Percentiles rank a stretch among this genome's conserved stretches.
These are phyloP conservation scores for Suillus subluteus DNA, from an alignment of 768 basidiomycete genomes.

Conservation along the genomic window DNA sequence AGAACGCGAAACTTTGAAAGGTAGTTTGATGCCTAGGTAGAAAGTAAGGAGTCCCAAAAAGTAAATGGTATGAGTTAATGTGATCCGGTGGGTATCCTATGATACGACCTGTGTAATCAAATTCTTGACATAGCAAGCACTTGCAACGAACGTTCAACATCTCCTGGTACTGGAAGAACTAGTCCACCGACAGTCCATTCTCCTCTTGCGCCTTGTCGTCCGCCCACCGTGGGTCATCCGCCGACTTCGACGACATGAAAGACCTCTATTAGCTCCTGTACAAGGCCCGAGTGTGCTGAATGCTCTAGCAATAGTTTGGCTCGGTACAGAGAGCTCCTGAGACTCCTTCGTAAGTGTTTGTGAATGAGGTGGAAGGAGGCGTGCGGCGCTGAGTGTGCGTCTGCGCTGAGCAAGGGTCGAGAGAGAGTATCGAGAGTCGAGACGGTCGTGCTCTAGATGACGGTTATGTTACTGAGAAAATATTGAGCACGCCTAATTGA, in stretches of 20 bases:
- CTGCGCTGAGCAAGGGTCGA: slow-evolving; percentile 59
- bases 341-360: background rate
- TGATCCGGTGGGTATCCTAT: slow-evolving; percentile 77
- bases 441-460: too few relatives aligned
- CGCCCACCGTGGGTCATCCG: slow-evolving; percentile 74
- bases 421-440: too few relatives aligned
- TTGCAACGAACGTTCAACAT: slow-evolving; percentile 61
- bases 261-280: slow-evolving; percentile 83
- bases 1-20: slow-evolving; percentile 77
- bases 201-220: slow-evolving; percentile 73
- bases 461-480: too few relatives aligned
- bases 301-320: slow-evolving; percentile 58
- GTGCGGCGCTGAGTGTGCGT: slow-evolving; percentile 64
- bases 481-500: too few relatives aligned
- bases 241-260: slow-evolving; percentile 85
- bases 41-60: slow-evolving; percentile 73
- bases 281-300: slow-evolving; percentile 72
- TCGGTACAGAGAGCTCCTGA: too few relatives aligned
- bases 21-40: slow-evolving; percentile 83
- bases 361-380: slow-evolving; percentile 41
- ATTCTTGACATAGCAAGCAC: slow-evolving; percentile 25
- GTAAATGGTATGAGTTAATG: slow-evolving; percentile 71
- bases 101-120: background rate
- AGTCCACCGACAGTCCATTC: slow-evolving; percentile 86
- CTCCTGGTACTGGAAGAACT: slow-evolving; percentile 81